Conservation (phyloP, 2,329 filamentous ascomycete genomes). For the Sarocladium kiliense region DNA sequence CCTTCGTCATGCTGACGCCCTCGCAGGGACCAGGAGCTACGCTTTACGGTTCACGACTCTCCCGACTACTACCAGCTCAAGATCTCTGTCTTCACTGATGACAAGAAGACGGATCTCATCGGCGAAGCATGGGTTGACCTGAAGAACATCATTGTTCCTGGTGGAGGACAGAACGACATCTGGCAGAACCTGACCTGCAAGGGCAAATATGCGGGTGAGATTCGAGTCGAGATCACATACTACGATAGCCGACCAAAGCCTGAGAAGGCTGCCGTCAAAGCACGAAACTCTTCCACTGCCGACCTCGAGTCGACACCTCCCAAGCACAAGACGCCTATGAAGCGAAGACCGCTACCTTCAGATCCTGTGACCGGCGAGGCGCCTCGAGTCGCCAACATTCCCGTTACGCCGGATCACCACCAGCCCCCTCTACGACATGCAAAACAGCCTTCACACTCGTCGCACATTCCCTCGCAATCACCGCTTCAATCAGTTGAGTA, state of each 20-base stretch:
- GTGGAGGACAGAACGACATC: conserved; percentile 88
- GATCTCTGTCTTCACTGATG: conserved; percentile 94
- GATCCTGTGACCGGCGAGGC: conserved; percentile 62
- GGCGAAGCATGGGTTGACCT: conserved; percentile 90
- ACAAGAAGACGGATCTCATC: conserved; percentile 95
- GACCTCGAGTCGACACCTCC: conserved; percentile 27
- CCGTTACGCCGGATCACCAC: conserved; percentile 34
- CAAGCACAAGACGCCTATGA: conserved; percentile 58
- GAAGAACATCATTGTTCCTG: conserved; percentile 71
- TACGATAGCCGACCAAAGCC: conserved; percentile 84
- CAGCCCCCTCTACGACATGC: conserved; percentile 45
- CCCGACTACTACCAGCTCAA: conserved; percentile 95
- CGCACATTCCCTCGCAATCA: conserved; percentile 45
- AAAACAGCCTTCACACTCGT: conserved; percentile 30
- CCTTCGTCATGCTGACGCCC: conserved; percentile 12
- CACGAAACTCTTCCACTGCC: conserved; percentile 34
- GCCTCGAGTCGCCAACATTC: conserved; percentile 24
- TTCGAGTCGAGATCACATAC: conserved; percentile 92
- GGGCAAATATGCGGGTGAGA: conserved; percentile 93
- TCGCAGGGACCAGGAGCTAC: conserved; percentile 89
- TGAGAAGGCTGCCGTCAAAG: conserved; percentile 61
- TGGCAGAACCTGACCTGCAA: conserved; percentile 87
- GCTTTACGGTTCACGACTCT: conserved; percentile 93
- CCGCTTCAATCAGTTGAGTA: conserved; percentile 50
- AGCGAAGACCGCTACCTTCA: conserved; percentile 76